phyloP scores from a whole-genome alignment of 257 asterid genomes.

The Solanum neorickii region DNA sequence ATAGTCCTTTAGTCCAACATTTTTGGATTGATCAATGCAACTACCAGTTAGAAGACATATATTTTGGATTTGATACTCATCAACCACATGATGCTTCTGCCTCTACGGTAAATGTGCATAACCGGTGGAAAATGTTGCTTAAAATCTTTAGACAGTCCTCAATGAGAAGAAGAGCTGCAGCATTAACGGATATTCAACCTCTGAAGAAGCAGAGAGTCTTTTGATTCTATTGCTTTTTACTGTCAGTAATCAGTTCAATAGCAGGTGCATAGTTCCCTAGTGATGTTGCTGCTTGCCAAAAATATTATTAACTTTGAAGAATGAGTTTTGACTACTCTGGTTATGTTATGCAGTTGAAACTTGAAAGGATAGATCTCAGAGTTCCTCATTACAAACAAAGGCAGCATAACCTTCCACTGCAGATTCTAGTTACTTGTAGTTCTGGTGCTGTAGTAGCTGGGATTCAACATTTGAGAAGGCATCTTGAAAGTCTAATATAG shows the following conservation, averaged over 20 bases:
- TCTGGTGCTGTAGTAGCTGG: neutral
- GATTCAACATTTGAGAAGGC: neutral
- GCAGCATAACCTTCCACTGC: neutral
- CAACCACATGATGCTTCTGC: neutral
- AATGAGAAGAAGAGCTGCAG: neutral
- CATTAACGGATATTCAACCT: neutral
- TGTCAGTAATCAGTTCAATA: neutral
- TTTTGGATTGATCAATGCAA: neutral
- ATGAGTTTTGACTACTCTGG: neutral
- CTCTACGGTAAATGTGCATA: neutral
- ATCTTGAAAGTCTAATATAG: neutral
- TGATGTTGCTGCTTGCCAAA: neutral
- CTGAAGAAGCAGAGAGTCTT: conserved; percentile 3
- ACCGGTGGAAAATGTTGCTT: conserved; percentile 2
- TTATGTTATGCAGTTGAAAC: neutral
- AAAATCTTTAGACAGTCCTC: neutral
- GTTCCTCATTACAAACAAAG: neutral
- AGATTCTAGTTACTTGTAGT: neutral
- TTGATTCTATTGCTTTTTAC: neutral
- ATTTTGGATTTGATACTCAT: neutral
- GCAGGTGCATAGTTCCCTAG: neutral
- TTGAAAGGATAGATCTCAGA: neutral
- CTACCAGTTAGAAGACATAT: neutral
- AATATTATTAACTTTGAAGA: neutral
- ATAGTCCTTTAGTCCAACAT: neutral